Base-by-base conservation (phyloP, 2,329 filamentous ascomycete genomes). In the Neofusicoccum umdonicola region DNA sequence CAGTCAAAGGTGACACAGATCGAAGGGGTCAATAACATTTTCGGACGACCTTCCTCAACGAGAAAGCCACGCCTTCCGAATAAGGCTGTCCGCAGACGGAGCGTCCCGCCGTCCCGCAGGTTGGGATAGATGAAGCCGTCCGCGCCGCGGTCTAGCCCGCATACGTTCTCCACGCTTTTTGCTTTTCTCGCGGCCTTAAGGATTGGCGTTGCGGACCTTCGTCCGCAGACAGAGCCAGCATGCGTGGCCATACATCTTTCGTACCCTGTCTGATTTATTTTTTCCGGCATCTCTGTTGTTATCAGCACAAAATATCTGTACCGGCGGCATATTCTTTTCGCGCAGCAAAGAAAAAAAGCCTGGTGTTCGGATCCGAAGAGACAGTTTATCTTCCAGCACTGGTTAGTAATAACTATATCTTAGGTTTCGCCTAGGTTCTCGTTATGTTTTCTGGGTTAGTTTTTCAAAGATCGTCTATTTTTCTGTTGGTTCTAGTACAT, bases 1-100 rank as follows among this genome's bases (percentile, higher is more conserved):
- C 66, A 72, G 71, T 42, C 74, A 77, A 68, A 76, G 75, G 67
- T 78, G 61, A 63, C 41, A 12, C 27, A 11, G 9, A 15, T 31
- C 37, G 41, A 12, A 34, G 56, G 27, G 35, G 11, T 60, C 56
- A 48, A 45, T 45, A 37, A 19, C 34, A 45, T 19, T 58, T 60
- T 60, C 56, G 56, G 56, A 60, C 17, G 41, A 60, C 39, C 56
- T 60, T 47, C 56, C 56, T 37, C 41, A 60, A 60, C 27, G 27
- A 60, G 56, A 31, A 22, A 35, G 56, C 56, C 41, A 60, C 31
- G 42, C 9, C 42, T 60, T 35, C 56, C 56, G n/a, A 27, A 47
- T 47, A 19, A 31, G 13, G 56, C 56, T n/a, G 13, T 19, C 56
- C 56, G 56, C 56, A 60, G 56, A 45, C 56, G 42, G 56, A 47